Conservation (phyloP, 176 grass and related monocot species). For the Hordeum vulgare region MorexV3_pseudomolecules_assembly NC_058524.1:501966576-501967075, state of each 20-base stretch:
- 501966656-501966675: neutral
- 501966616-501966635: neutral
- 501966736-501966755: constrained; percentile 10
- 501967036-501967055: constrained; percentile 21
- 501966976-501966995: constrained; percentile 28
- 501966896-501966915: constrained; percentile 63
- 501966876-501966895: constrained; percentile 62
- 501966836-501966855: constrained; percentile 33
- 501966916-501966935: constrained; percentile 65
- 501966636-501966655: neutral
- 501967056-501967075: constrained; percentile 56
- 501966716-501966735: constrained; percentile 12
- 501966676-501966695: neutral
- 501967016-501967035: constrained; percentile 59
- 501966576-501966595: neutral
- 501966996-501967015: constrained; percentile 25
- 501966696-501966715: neutral
- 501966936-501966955: constrained; percentile 20
- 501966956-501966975: constrained; percentile 35
- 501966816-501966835: constrained; percentile 78
- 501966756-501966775: constrained; percentile 33
- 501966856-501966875: constrained; percentile 62
- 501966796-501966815: constrained; percentile 45
- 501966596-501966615: neutral
- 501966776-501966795: constrained; percentile 17